Base-by-base conservation (phyloP, 192 early-diverging fungal species). In the Phycomyces blakesleeanus region DNA sequence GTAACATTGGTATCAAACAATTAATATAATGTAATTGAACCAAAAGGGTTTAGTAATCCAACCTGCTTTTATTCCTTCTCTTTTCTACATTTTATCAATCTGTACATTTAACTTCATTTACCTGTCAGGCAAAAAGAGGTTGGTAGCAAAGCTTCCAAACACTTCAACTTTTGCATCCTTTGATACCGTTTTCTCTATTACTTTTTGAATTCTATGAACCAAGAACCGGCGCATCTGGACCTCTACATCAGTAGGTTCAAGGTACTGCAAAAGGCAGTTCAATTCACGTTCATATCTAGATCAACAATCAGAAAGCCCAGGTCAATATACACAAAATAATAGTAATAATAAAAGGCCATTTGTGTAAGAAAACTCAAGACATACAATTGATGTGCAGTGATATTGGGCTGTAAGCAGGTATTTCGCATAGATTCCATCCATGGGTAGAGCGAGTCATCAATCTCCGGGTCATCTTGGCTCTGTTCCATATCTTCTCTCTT, bases 61-160 rank as follows among this genome's bases (percentile, higher is more conserved):
- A n/a, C n/a, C n/a, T n/a, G n/a, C n/a, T n/a, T n/a, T n/a, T n/a
- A n/a, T n/a, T n/a, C n/a, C n/a, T n/a, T n/a, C n/a, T n/a, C n/a
- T n/a, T n/a, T n/a, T n/a, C n/a, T n/a, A n/a, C n/a, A n/a, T n/a
- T n/a, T n/a, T 25, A 24, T 55, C 26, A 3, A 39, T 24, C 7
- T 50, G 37, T 26, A 14, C 55, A 11, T 22, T 20, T 5, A 8
- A 10, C 5, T 40, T 49, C 0, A 57, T 59, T 76, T 91, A 93
- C 73, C 91, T 91, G 44, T 91, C 83, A 1, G 94, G 94, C 22
- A 98, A 76, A 69, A 93, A 98, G 6, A 97, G 67, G 29, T 77
- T 78, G 0, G 96, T 94, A n/a, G 83, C 81, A 67, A 92, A 98
- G 64, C 89, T 92, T 10, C 96, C 96, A 85, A 94, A 98, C 20